Evolutionary conservation across 441 rosid genomes (phyloP).

Genomic region (Kokia cookei): DNA sequence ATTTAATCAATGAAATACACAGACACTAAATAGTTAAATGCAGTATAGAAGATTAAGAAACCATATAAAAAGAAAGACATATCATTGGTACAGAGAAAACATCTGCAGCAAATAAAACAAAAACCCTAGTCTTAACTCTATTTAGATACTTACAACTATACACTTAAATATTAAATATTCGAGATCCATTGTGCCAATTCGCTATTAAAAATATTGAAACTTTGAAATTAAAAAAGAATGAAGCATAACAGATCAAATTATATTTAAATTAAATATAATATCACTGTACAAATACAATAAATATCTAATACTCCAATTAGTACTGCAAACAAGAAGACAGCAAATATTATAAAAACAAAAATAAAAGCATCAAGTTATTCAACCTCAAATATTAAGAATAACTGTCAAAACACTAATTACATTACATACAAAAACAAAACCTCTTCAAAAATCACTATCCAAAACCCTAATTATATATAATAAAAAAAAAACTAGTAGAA

Average conservation of each 20-base stretch:
- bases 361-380: conserved; percentile 1
- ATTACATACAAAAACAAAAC: too few relatives aligned
- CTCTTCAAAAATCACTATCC: background rate
- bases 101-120: too few relatives aligned
- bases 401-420: background rate
- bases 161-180: background rate
- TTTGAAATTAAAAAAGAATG: background rate
- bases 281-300: background rate
- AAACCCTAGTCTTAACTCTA: too few relatives aligned
- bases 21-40: background rate
- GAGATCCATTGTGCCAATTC: background rate
- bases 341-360: background rate
- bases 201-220: background rate
- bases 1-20: background rate
- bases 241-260: background rate
- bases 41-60: background rate
- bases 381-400: background rate
- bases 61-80: background rate
- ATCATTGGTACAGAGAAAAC: too few relatives aligned
- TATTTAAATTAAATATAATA: background rate
- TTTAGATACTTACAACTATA: too few relatives aligned
- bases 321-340: background rate
- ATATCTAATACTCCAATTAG: background rate
- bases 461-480: background rate
- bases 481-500: background rate